Evolutionary conservation across 2,329 filamentous ascomycete genomes (phyloP), one percentile per base, ranked within the genome.

Genomic region (Claviceps capensis): DNA sequence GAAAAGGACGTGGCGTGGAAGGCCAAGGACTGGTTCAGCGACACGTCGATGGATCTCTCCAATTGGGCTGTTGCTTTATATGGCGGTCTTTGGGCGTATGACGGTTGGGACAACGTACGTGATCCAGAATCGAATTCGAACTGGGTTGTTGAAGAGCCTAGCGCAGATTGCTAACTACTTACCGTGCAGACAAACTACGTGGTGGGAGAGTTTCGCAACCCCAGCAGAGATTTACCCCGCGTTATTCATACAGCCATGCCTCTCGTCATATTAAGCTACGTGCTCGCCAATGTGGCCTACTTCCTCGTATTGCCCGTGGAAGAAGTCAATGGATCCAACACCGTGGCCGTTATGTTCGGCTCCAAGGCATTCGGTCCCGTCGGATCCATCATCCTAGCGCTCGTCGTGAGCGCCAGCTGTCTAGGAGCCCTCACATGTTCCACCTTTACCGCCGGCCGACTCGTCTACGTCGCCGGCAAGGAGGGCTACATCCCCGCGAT

Each of bases 241-340:
- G 90, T 96, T 26, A 95, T 98, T 53, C 93, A 98, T 69, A 95
- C 91, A 0, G 90, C 91, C 14, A 93, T 98, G 79, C 90, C 93
- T 2, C 73, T 96, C 45, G 91, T 98, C 53, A 97, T 98, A 56
- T 65, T 89, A 30, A 86, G 80, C 60, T 98, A 97, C 68, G 74
- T 97, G 36, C 76, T 97, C 48, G 91, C 91, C 58, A 98, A 97
- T 65, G 69, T 96, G 42, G 80, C 89, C 30, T 98, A 98, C 72
- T 95, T 96, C 67, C 82, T 98, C 56, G 93, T 98, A 36, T 79
- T 98, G 0, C 90, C 93, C 0, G 72, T 86, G 49, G 77, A 79
- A 3, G 77, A 82, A 30, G 89, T 97, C 69, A 88, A 94, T 66
- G 83, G 81, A 6, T 86, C 85, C 62, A 96, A 97, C 69, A 97